Conservation (phyloP, 495 filamentous ascomycete genomes). For the Xylaria intraflava region DNA sequence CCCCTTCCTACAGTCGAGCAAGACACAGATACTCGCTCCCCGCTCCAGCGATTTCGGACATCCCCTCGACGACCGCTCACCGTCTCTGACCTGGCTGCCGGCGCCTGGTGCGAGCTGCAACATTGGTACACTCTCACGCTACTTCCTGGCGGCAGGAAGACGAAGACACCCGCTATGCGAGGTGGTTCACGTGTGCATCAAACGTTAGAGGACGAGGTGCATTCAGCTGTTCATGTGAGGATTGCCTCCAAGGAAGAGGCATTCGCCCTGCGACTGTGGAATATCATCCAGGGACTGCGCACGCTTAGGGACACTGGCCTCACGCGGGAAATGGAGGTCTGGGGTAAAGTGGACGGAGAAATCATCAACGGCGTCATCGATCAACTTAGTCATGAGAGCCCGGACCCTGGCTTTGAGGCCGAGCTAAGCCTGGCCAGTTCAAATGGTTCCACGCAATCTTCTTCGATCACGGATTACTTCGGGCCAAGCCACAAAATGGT, state of each 20-base stretch:
- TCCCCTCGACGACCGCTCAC: conserved; percentile 74
- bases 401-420: conserved; percentile 61
- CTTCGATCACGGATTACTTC: conserved; percentile 22
- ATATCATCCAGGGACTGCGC: conserved; percentile 78
- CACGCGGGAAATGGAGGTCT: conserved; percentile 88
- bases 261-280: conserved; percentile 83
- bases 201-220: conserved; percentile 76
- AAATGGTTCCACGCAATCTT: conserved; percentile 17
- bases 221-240: conserved; percentile 64
- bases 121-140: conserved; percentile 79
- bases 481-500: conserved; percentile 63
- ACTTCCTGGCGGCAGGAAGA: conserved; percentile 60
- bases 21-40: conserved; percentile 30
- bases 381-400: conserved; percentile 70
- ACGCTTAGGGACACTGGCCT: conserved; percentile 69
- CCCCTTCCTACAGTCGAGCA: neutral
- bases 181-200: conserved; percentile 71
- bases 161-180: conserved; percentile 74
- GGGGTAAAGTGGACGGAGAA: conserved; percentile 77
- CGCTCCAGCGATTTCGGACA: conserved; percentile 66
- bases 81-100: conserved; percentile 81
- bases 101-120: conserved; percentile 94
- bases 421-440: conserved; percentile 30
- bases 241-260: conserved; percentile 71
- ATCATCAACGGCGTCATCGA: conserved; percentile 88